Percentiles rank a stretch among this genome's conserved stretches.
phyloP scores from a whole-genome alignment of 2,329 filamentous ascomycete genomes.

The Aspergillus sp. region DNA sequence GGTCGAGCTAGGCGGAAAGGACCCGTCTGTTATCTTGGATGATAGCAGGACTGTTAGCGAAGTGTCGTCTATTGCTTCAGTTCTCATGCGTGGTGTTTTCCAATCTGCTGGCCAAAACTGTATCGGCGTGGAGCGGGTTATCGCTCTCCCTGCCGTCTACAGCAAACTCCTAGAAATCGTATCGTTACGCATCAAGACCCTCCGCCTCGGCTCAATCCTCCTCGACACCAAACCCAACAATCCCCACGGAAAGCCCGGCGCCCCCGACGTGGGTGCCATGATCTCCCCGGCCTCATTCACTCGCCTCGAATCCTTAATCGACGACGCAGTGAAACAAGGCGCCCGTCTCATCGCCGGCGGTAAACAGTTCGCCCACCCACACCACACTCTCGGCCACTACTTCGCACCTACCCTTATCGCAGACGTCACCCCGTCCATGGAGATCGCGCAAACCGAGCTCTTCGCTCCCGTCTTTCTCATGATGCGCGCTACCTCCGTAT shows the following conservation, averaged over 20 bases:
- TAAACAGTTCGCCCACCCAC: slow-evolving; percentile 67
- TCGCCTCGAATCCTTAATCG: slow-evolving; percentile 73
- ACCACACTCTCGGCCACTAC: slow-evolving; percentile 79
- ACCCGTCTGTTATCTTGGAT: slow-evolving; percentile 86
- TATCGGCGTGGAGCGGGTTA: slow-evolving; percentile 91
- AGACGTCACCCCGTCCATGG: slow-evolving; percentile 85
- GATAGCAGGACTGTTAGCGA: slow-evolving; percentile 60
- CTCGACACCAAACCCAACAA: slow-evolving; percentile 42
- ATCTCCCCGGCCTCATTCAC: slow-evolving; percentile 76
- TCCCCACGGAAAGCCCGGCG: slow-evolving; percentile 21
- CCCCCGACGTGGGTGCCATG: slow-evolving; percentile 79
- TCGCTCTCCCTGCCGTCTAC: slow-evolving; percentile 77
- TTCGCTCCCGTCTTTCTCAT: slow-evolving; percentile 89
- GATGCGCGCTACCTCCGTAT: slow-evolving; percentile 68
- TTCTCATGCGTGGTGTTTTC: slow-evolving; percentile 89
- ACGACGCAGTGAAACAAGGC: slow-evolving; percentile 73
- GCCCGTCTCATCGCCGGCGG: slow-evolving; percentile 82
- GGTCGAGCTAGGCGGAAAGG: slow-evolving; percentile 92
- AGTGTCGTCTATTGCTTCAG: slow-evolving; percentile 71
- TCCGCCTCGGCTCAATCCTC: slow-evolving; percentile 73
- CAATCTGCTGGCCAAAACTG: slow-evolving; percentile 97
- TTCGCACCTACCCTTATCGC: slow-evolving; percentile 87
- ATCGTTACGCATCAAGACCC: slow-evolving; percentile 67
- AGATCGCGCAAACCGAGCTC: slow-evolving; percentile 83
- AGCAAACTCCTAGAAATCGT: slow-evolving; percentile 69